Conservation (phyloP, 768 basidiomycete genomes). For the Termitomyces eurrhizus region DNA sequence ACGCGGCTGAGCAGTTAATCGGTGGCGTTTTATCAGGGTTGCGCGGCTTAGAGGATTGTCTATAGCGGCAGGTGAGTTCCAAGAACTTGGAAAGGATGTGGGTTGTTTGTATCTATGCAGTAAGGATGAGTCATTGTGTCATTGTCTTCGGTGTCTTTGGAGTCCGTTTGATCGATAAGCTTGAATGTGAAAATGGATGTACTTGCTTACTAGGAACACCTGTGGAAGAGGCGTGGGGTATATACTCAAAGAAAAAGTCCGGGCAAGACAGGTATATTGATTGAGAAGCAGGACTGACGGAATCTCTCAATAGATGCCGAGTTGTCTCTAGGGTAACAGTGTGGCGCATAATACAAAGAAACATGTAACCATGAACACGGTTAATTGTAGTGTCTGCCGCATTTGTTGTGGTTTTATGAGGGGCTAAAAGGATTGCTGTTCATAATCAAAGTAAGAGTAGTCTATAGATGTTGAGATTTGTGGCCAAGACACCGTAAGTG, state of each 20-base stretch:
- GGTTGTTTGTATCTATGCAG: not conserved
- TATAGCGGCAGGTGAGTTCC: not conserved
- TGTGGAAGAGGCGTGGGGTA: too few relatives aligned
- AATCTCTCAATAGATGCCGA: not conserved
- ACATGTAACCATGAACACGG: not conserved
- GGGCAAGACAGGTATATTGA: too few relatives aligned
- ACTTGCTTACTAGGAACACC: too few relatives aligned
- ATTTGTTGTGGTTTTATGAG: not conserved
- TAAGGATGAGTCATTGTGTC: not conserved
- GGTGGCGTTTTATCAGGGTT: not conserved
- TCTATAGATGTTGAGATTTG: not conserved
- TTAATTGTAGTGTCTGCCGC: not conserved
- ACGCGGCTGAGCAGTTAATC: not conserved
- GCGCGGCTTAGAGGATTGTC: not conserved
- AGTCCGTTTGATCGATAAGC: not conserved
- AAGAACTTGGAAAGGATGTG: not conserved
- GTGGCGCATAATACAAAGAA: conserved; percentile 3
- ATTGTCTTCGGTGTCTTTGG: not conserved
- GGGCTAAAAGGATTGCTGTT: not conserved
- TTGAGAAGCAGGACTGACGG: not conserved
- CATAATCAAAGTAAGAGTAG: not conserved
- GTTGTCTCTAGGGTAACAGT: conserved; percentile 2
- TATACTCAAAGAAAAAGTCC: not conserved
- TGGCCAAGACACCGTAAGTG: too few relatives aligned
- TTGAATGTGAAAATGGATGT: too few relatives aligned